These are phyloP conservation scores for Hypomyces rosellus DNA, from an alignment of 2,329 filamentous ascomycete genomes.

Conservation along the genomic window DNA sequence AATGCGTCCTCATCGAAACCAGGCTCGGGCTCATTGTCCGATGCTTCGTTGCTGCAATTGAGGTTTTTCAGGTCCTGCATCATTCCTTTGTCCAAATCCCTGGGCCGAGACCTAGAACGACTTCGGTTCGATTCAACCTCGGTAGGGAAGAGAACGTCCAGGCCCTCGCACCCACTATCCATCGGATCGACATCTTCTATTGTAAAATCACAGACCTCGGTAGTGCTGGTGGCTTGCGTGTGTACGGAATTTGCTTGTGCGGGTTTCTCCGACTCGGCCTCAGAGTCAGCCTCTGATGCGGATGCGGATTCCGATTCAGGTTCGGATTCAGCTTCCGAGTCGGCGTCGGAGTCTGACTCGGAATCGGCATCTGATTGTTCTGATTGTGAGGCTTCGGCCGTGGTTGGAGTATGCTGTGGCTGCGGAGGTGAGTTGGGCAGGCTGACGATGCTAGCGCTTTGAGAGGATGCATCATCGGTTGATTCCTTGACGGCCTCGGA, in stretches of 20 bases:
- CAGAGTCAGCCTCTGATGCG: background rate
- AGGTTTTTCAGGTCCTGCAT: slow-evolving; percentile 40
- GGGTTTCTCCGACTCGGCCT: slow-evolving; percentile 13
- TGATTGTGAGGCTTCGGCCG: slow-evolving; percentile 13
- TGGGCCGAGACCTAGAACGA: slow-evolving; percentile 32
- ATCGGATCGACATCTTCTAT: slow-evolving; percentile 43
- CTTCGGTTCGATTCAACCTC: slow-evolving; percentile 43
- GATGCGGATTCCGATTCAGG: slow-evolving; percentile 12
- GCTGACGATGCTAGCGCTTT: slow-evolving; percentile 23
- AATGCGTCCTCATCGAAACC: slow-evolving; percentile 31
- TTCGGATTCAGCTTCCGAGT: slow-evolving; percentile 16
- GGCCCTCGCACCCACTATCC: slow-evolving; percentile 38
- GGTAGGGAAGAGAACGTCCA: slow-evolving; percentile 37
- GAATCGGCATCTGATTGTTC: slow-evolving; percentile 14
- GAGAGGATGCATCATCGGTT: slow-evolving; percentile 22
- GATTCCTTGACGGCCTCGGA: slow-evolving; percentile 17
- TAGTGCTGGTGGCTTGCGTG: slow-evolving; percentile 12
- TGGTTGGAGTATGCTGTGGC: slow-evolving; percentile 13
- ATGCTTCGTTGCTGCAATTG: slow-evolving; percentile 35
- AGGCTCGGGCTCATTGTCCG: slow-evolving; percentile 29
- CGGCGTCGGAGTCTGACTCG: slow-evolving; percentile 17
- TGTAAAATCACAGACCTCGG: slow-evolving; percentile 26
- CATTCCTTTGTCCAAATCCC: slow-evolving; percentile 36
- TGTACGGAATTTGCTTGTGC: slow-evolving; percentile 14
- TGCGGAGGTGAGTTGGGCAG: slow-evolving; percentile 18